A percentile compares a stretch with the other conserved stretches of the same genome.
phyloP scores from a whole-genome alignment of 495 filamentous ascomycete species.

The Talaromyces nanjingensis region DNA sequence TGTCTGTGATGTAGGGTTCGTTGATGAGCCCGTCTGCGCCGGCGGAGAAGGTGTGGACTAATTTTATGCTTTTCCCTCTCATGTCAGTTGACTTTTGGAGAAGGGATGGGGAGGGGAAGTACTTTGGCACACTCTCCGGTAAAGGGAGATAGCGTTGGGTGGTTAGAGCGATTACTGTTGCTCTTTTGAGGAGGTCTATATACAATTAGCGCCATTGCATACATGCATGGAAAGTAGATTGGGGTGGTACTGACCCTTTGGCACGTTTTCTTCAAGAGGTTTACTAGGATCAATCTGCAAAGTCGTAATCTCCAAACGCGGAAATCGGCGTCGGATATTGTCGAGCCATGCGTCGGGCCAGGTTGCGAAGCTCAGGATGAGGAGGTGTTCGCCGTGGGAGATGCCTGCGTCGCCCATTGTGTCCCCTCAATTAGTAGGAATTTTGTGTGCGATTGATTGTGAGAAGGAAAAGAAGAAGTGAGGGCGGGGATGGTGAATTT shows the following conservation, averaged over 20 bases:
- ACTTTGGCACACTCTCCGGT: constrained; percentile 8
- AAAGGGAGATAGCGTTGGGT: constrained; percentile 1
- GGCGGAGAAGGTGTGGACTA: constrained; percentile 70
- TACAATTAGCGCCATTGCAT: background rate
- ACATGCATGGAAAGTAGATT: background rate
- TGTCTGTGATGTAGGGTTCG: constrained; percentile 57
- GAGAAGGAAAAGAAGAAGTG: too few relatives aligned
- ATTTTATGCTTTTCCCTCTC: constrained; percentile 41
- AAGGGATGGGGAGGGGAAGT: too few relatives aligned
- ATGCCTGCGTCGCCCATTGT: constrained; percentile 6
- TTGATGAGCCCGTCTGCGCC: constrained; percentile 63
- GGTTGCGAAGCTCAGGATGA: background rate
- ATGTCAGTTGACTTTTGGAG: too few relatives aligned
- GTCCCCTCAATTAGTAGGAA: too few relatives aligned
- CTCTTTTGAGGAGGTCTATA: constrained; percentile 1
- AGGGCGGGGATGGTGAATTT: background rate
- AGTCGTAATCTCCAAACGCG: background rate
- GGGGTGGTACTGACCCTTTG: background rate
- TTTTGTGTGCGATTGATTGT: too few relatives aligned
- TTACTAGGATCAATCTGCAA: background rate
- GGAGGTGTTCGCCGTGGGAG: background rate
- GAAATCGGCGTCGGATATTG: background rate
- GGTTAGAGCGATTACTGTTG: background rate
- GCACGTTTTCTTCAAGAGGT: constrained; percentile 2
- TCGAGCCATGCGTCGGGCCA: constrained; percentile 8